Conservation (phyloP, 202 grass and related monocot species). For the Sporobolus alterniflorus region DNA sequence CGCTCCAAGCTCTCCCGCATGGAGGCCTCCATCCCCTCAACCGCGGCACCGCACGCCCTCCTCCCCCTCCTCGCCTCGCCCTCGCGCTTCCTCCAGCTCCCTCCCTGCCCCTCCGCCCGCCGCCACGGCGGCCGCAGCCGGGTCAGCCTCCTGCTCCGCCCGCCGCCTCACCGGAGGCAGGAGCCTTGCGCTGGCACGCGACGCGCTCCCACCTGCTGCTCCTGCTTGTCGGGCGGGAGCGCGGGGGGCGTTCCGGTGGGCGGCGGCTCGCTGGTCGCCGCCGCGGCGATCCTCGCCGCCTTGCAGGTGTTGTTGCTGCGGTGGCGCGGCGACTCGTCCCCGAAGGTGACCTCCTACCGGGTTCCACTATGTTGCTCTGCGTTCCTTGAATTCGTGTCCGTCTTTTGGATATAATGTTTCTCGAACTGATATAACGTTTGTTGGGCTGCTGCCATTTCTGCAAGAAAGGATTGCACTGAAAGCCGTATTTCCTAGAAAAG, state of each 20-base stretch:
- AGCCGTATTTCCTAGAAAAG: background rate
- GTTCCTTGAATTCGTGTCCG: background rate
- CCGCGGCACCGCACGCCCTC: constrained; percentile 8
- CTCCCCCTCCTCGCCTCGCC: constrained; percentile 28
- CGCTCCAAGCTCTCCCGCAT: background rate
- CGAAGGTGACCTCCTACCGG: constrained; percentile 24
- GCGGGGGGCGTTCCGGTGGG: background rate
- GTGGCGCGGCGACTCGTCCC: constrained; percentile 18
- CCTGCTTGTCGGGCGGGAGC: background rate
- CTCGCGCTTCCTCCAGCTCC: constrained; percentile 13
- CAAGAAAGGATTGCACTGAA: background rate
- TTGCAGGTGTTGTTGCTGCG: constrained; percentile 42
- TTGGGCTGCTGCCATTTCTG: background rate
- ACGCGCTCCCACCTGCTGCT: constrained; percentile 20
- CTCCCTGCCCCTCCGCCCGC: background rate
- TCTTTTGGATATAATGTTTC: too few relatives aligned
- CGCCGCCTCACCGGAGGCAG: background rate
- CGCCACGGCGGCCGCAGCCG: constrained; percentile 1
- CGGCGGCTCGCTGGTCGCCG: constrained; percentile 6
- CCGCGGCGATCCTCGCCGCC: constrained; percentile 26
- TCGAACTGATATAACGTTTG: background rate
- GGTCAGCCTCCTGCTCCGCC: constrained; percentile 24
- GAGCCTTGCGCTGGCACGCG: background rate
- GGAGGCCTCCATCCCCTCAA: constrained; percentile 44
- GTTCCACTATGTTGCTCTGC: background rate